Evolutionary conservation across 2,329 filamentous ascomycete species (phyloP).

Genomic region (Pyrenochaeta sp.): DNA sequence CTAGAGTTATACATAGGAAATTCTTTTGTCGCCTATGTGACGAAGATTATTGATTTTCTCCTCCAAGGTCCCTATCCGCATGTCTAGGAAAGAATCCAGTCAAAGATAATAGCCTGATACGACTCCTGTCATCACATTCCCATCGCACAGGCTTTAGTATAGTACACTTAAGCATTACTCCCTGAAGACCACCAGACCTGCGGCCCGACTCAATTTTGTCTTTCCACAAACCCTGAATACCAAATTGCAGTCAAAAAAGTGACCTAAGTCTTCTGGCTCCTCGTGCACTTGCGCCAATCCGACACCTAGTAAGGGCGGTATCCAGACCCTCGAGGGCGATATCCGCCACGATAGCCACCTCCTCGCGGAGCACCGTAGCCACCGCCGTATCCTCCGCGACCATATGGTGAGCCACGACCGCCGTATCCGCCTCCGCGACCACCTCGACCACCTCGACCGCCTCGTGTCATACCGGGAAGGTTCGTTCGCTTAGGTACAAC

Average conservation of each 20-base stretch:
- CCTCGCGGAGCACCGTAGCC: slow-evolving; percentile 51
- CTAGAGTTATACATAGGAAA: not conserved
- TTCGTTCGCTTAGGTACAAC: slow-evolving; percentile 95
- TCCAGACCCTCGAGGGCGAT: slow-evolving; percentile 38
- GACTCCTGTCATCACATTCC: not conserved
- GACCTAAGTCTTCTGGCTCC: slow-evolving; percentile 5
- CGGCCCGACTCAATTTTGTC: slow-evolving; percentile 9
- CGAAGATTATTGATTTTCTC: not conserved
- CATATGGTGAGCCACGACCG: slow-evolving; percentile 62
- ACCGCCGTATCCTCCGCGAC: slow-evolving; percentile 42
- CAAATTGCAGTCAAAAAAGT: not conserved
- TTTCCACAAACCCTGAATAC: not conserved
- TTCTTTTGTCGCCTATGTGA: not conserved
- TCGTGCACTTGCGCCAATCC: not conserved
- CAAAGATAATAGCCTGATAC: not conserved
- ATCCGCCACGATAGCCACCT: slow-evolving; percentile 53
- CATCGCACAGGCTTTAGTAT: not conserved
- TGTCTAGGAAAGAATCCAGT: not conserved
- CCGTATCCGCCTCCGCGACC: slow-evolving; percentile 56
- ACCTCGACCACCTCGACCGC: slow-evolving; percentile 68
- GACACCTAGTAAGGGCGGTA: slow-evolving; percentile 26
- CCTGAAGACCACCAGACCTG: not conserved
- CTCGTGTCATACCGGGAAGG: slow-evolving; percentile 89
- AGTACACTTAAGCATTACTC: not conserved
- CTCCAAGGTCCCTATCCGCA: not conserved